These are phyloP conservation scores for Butyriboletus loyo DNA, from an alignment of 768 basidiomycete species.

Conservation along the genomic window DNA sequence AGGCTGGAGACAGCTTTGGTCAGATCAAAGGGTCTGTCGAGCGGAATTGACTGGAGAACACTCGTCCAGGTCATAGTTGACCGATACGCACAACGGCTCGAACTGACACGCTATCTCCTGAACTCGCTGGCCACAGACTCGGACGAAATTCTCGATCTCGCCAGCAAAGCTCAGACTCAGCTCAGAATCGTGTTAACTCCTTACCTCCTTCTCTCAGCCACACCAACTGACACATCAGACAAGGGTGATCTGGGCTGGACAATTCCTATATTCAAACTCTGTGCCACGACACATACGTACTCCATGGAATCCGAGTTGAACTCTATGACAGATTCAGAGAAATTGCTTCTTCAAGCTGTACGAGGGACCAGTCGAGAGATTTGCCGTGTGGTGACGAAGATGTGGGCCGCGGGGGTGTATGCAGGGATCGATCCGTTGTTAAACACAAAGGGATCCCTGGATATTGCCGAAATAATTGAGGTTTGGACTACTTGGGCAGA, in stretches of 20 bases:
- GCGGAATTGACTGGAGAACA: conserved; percentile 35
- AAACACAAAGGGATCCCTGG: too few species aligned
- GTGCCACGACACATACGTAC: conserved; percentile 28
- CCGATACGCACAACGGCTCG: conserved; percentile 31
- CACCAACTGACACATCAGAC: conserved; percentile 1
- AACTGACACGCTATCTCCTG: conserved; percentile 24
- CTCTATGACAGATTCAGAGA: neutral
- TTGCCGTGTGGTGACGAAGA: conserved; percentile 42
- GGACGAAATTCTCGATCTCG: conserved; percentile 3
- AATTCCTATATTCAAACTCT: conserved; percentile 27
- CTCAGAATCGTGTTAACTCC: conserved; percentile 30
- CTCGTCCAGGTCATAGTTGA: conserved; percentile 30
- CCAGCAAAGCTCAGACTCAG: conserved; percentile 14
- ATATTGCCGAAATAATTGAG: too few species aligned
- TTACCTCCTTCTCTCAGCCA: conserved; percentile 21
- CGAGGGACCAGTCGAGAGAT: conserved; percentile 42
- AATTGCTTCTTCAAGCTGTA: conserved; percentile 24
- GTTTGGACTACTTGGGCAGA: too few species aligned
- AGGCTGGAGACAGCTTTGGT: conserved; percentile 4
- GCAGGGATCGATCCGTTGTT: too few species aligned
- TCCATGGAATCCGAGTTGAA: neutral
- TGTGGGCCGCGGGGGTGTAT: too few species aligned
- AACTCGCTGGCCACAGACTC: conserved; percentile 3
- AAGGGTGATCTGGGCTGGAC: conserved; percentile 26
- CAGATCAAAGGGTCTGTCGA: conserved; percentile 15